Conservation (phyloP, 345 rosid species). For the Ceriops tagal region DNA sequence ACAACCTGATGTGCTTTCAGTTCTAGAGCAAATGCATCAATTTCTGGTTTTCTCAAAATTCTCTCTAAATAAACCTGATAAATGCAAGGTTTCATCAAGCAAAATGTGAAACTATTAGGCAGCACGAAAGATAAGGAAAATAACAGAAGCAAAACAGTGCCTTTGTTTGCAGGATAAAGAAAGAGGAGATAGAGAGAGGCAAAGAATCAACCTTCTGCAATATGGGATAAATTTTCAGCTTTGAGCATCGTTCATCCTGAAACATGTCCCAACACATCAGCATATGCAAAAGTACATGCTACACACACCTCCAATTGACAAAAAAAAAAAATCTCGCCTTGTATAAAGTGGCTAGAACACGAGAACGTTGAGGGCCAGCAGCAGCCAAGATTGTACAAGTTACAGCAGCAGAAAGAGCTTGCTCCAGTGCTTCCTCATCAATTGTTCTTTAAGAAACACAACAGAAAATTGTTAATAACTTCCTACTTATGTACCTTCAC, state of each 20-base stretch:
- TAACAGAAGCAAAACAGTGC: background rate
- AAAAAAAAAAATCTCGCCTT: slow-evolving; percentile 45
- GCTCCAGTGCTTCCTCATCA: slow-evolving; percentile 91
- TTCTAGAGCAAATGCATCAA: slow-evolving; percentile 89
- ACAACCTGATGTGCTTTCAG: slow-evolving; percentile 91
- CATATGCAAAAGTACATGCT: background rate
- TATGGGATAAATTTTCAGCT: slow-evolving; percentile 89
- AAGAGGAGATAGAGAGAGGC: background rate
- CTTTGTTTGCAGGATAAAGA: background rate
- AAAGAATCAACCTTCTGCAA: slow-evolving; percentile 83
- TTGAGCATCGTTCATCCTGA: slow-evolving; percentile 97
- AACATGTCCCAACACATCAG: slow-evolving; percentile 23
- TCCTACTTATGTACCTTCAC: background rate
- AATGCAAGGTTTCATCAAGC: slow-evolving; percentile 2
- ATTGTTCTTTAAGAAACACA: slow-evolving; percentile 52
- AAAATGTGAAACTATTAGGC: background rate
- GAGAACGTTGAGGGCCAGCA: slow-evolving; percentile 96
- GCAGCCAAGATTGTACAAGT: slow-evolving; percentile 95
- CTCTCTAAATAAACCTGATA: slow-evolving; percentile 91
- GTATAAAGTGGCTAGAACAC: slow-evolving; percentile 86
- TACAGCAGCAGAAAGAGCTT: slow-evolving; percentile 92
- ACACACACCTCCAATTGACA: background rate
- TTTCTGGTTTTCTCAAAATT: slow-evolving; percentile 90
- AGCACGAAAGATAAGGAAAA: background rate
- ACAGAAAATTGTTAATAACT: background rate